Evolutionary conservation across 352 stramenopile genomes (phyloP).

Genomic region (Thalassiosira exigua): DNA sequence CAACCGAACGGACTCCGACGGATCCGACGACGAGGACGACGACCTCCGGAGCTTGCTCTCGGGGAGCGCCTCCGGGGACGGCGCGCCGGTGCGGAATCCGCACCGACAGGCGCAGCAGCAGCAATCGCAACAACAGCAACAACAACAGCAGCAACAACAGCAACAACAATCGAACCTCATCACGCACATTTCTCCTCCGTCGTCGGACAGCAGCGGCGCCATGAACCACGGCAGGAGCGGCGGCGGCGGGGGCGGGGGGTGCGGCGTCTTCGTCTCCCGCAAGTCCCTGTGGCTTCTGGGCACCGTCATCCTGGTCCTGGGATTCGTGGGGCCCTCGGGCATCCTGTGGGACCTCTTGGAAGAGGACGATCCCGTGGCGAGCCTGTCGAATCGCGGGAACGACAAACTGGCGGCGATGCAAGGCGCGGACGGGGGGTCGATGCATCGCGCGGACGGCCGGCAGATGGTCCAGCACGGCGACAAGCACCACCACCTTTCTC

Average conservation of each 20-base stretch:
- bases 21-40: constrained; percentile 26
- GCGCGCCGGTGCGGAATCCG: constrained; percentile 6
- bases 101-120: constrained; percentile 6
- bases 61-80: constrained; percentile 8
- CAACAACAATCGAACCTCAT: neutral
- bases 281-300: constrained; percentile 12
- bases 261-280: no score
- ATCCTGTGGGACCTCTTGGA: constrained; percentile 7
- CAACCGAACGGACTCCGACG: constrained; percentile 12
- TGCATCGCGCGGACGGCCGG: no score
- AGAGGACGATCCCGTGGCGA: neutral
- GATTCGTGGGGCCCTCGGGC: constrained; percentile 22
- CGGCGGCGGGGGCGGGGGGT: no score
- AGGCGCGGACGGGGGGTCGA: no score
- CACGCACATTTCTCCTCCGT: constrained; percentile 6
- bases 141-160: neutral
- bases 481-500: constrained; percentile 17
- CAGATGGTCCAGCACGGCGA: neutral
- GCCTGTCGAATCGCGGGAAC: neutral
- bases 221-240: neutral
- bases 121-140: neutral
- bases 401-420: neutral
- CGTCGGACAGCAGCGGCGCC: neutral
- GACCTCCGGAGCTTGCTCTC: constrained; percentile 49
- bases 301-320: constrained; percentile 9